Evolutionary conservation across 2,329 filamentous ascomycete genomes (phyloP).

Genomic region (Sporothrix phasma): DNA sequence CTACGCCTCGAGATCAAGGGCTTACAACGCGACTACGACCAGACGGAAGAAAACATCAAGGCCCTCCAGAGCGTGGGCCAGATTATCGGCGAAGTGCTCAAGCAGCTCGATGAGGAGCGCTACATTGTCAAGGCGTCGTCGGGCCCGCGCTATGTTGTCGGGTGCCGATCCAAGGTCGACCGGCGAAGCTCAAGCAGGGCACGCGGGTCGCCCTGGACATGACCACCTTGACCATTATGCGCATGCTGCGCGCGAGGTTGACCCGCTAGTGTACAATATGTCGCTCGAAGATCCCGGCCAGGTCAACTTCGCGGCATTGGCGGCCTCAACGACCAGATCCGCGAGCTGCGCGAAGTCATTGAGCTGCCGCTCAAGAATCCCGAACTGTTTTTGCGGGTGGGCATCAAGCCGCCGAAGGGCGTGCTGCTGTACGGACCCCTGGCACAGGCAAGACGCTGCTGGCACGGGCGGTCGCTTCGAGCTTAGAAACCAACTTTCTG

Average conservation of each 20-base stretch:
- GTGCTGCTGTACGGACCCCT: slow-evolving; percentile 93
- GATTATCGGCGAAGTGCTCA: slow-evolving; percentile 97
- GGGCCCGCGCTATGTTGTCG: slow-evolving; percentile 93
- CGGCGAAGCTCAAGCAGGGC: slow-evolving; percentile 96
- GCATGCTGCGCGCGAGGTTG: slow-evolving; percentile 96
- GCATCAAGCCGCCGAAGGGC: slow-evolving; percentile 98
- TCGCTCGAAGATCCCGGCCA: slow-evolving; percentile 95
- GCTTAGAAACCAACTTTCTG: slow-evolving; percentile 94
- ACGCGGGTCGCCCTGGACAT: slow-evolving; percentile 96
- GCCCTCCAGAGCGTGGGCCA: slow-evolving; percentile 96
- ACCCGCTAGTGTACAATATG: slow-evolving; percentile 99
- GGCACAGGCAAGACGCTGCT: slow-evolving; percentile 95
- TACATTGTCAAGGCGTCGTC: slow-evolving; percentile 99
- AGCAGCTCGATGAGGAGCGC: slow-evolving; percentile 97
- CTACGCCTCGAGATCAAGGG: slow-evolving; percentile 93
- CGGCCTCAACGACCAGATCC: slow-evolving; percentile 95
- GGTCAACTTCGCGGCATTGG: slow-evolving; percentile 95
- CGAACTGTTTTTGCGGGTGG: slow-evolving; percentile 89
- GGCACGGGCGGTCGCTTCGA: slow-evolving; percentile 89
- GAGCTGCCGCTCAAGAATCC: slow-evolving; percentile 97
- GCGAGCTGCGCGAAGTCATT: slow-evolving; percentile 94
- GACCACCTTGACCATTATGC: slow-evolving; percentile 99
- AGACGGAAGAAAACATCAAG: slow-evolving; percentile 99
- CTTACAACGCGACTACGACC: slow-evolving; percentile 86
- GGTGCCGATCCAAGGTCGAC: slow-evolving; percentile 96